Evolutionary conservation across 768 basidiomycete species (phyloP), one percentile per base, ranked within the genome.

Genomic region (Amanita molliuscula): DNA sequence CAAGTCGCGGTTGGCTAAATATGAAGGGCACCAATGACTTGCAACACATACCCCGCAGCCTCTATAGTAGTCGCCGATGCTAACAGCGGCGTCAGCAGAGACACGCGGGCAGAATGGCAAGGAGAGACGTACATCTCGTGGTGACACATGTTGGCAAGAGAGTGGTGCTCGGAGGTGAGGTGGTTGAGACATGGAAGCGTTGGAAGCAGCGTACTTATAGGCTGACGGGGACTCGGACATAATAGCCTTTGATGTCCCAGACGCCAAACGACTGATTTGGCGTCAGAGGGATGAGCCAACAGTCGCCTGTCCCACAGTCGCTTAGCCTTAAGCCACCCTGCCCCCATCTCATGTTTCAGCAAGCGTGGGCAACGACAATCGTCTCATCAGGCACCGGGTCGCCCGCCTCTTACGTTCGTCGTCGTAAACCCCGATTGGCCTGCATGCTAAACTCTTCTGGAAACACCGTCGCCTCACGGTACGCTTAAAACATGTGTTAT

Each of bases 51-150:
- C 74, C 49, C 74, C 74, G 51, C 74, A 75, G 29, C 74, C 74
- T 61, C 74, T 69, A 58, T 73, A 74, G 52, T 65, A 74, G 54
- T 75, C 74, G 34, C 74, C 74, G 48, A 75, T 61, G 47, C 74
- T 75, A 51, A 43, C 53, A 47, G 36, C 29, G 46, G 18, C 21
- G 44, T 53, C 36, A 48, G 38, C 9, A 55, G 6, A 26, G 7
- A 28, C 25, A 23, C 13, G 21, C 4, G 13, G 13, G 16, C 13
- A 43, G 34, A 35, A 23, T 40, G 23, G 34, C 28, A 25, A 20
- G 3, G 3, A 15, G 7, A 44, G 9, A 29, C 66, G 55, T 50
- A 69, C 68, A 69, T 62, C 61, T 67, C 64, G 58, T 69, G 66
- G 48, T 62, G 62, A 60, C 68, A 69, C 68, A 69, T 69, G 41